These are phyloP conservation scores for Bolboschoenoplectus hybrid DNA, from an alignment of 202 grass and related monocot species.

Conservation along the genomic window DNA sequence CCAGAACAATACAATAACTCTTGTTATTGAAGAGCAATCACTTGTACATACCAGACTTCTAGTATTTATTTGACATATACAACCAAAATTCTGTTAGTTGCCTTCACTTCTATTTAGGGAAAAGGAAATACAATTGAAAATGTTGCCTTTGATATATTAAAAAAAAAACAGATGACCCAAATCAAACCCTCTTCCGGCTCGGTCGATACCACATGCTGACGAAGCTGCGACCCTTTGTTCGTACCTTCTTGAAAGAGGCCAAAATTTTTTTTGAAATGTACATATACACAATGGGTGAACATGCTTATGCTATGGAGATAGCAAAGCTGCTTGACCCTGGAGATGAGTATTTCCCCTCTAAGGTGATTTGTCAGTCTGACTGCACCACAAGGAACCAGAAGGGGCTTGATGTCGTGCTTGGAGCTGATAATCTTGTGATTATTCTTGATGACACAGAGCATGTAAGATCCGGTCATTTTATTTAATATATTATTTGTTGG, in stretches of 20 bases:
- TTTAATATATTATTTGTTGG: slow-evolving; percentile 1
- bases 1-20: background rate
- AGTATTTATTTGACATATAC: background rate
- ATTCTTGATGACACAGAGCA: slow-evolving; percentile 91
- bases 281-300: slow-evolving; percentile 89
- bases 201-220: slow-evolving; percentile 74
- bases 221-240: slow-evolving; percentile 82
- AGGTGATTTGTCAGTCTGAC: slow-evolving; percentile 83
- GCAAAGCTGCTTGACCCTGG: slow-evolving; percentile 85
- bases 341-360: slow-evolving; percentile 76
- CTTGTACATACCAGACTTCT: background rate
- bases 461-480: slow-evolving; percentile 51
- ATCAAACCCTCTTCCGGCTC: slow-evolving; percentile 66
- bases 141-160: background rate
- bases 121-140: background rate
- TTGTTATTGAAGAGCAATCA: background rate
- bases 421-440: slow-evolving; percentile 67
- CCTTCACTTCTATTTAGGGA: background rate
- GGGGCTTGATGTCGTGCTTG: slow-evolving; percentile 90
- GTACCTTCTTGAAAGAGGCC: slow-evolving; percentile 74
- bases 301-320: slow-evolving; percentile 77
- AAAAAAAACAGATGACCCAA: slow-evolving; percentile 56
- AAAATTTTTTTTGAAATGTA: slow-evolving; percentile 82
- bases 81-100: background rate
- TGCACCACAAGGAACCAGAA: slow-evolving; percentile 83